A percentile compares a stretch with the other conserved stretches of the same genome.
Evolutionary conservation across 2,329 filamentous ascomycete species (phyloP).

Genomic region (Botrytis elliptica): DNA sequence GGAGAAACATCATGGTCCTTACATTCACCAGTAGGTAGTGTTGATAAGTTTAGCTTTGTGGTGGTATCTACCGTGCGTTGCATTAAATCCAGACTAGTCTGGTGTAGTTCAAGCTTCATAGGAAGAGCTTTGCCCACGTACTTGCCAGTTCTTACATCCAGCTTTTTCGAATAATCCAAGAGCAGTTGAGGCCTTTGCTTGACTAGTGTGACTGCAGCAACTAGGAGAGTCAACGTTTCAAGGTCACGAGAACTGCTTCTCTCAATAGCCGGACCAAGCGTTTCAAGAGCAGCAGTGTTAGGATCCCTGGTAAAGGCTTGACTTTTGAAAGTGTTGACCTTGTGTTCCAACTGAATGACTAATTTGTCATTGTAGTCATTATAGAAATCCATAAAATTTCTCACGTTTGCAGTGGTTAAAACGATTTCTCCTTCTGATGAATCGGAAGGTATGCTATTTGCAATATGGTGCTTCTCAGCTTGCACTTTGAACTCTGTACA

Average conservation of each 20-base stretch:
- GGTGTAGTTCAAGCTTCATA: slow-evolving; percentile 1
- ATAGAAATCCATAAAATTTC: slow-evolving; percentile 21
- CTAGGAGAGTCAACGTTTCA: neutral
- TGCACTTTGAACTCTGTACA: slow-evolving; percentile 3
- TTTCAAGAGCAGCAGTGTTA: neutral
- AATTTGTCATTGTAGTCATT: slow-evolving; percentile 11
- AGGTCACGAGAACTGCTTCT: neutral
- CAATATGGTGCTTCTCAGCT: slow-evolving; percentile 5
- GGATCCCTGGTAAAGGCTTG: neutral
- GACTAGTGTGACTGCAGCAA: neutral
- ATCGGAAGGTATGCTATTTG: neutral
- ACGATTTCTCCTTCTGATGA: neutral
- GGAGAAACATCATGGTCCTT: neutral
- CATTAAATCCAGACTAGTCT: slow-evolving; percentile 17
- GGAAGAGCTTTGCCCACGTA: slow-evolving; percentile 10
- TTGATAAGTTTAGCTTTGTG: neutral
- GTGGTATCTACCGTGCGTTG: neutral
- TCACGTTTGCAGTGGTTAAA: slow-evolving; percentile 14
- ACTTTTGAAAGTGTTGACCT: neutral
- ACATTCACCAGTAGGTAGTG: neutral
- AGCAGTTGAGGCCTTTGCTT: slow-evolving; percentile 8
- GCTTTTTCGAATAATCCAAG: neutral
- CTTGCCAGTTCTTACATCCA: slow-evolving; percentile 2
- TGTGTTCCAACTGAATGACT: too few relatives aligned
- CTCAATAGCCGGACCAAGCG: neutral